Base-by-base conservation (phyloP, 2,329 filamentous ascomycete genomes). In the Fusarium proliferatum region DNA sequence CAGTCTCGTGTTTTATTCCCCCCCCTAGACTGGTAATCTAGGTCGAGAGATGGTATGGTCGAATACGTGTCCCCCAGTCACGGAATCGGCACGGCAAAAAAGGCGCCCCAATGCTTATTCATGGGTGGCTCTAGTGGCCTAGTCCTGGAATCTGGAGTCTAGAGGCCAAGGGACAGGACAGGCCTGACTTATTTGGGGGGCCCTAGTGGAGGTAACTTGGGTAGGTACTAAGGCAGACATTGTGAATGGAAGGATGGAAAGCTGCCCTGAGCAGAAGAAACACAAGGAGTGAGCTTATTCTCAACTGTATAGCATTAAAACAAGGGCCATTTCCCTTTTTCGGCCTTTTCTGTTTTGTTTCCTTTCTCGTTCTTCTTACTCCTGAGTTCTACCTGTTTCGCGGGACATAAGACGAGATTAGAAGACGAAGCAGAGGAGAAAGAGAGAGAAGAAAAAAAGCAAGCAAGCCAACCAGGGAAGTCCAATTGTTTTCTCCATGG, bases 21-120 rank as follows among this genome's bases (percentile, higher is more conserved):
- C 30, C 30, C 10, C 11, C 10, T 11, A 11, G 30, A 30, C 30
- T 30, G 11, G 19, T 48, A 30, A 48, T 12, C 45, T 15, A 30
- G 26, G 51, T 42, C 34, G 51, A 55, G 59, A 57, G 67, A 34
- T 49, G 53, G 38, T 51, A 39, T 58, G 48, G 46, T 51, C 43
- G 61, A 68, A 63, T 69, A 71, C 69, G 69, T 69, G 69, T 71
- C 57, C 62, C 62, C 52, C 38, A 55, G 52, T 53, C 63, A 67
- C 71, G 66, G 71, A 71, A 43, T 67, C 71, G 71, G 71, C 71
- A 73, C 67, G 67, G 62, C 48, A 42, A 71, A 56, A 56, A 58
- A 58, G 53, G 48, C 66, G 61, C 66, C 68, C 71, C 70, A 73
- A 73, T 61, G 70, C 45, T 58, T 58, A 69, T 64, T 48, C 58